Percentiles rank a stretch among this genome's conserved stretches.
These are phyloP conservation scores for Bjerkandera adusta DNA, from an alignment of 1,284 basidiomycete species.

Conservation along the genomic window DNA sequence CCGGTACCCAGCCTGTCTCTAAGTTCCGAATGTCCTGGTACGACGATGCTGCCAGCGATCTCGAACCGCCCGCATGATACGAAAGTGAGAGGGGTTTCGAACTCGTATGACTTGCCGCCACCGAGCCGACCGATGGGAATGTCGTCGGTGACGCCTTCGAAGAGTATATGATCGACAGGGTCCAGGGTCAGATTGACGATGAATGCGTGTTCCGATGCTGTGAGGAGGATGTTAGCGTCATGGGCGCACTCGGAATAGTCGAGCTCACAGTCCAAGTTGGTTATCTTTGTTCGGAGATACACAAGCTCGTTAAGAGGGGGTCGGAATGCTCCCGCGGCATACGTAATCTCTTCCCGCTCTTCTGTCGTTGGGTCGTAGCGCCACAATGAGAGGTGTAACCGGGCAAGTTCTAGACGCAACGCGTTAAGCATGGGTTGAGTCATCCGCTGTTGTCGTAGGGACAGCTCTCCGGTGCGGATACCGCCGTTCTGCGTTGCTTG, in stretches of 20 bases:
- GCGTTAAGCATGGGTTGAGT: constrained; percentile 74
- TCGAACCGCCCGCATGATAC: constrained; percentile 73
- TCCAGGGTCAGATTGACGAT: constrained; percentile 53
- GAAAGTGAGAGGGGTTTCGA: constrained; percentile 70
- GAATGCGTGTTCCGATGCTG: constrained; percentile 51
- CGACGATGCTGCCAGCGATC: constrained; percentile 38
- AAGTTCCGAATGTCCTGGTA: neutral
- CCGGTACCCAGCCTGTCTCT: constrained; percentile 2
- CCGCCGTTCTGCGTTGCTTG: constrained; percentile 62
- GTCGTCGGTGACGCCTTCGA: constrained; percentile 63
- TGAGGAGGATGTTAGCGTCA: constrained; percentile 13
- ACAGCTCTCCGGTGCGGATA: constrained; percentile 69
- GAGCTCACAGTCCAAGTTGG: constrained; percentile 58
- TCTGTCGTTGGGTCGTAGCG: constrained; percentile 30
- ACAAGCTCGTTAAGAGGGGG: constrained; percentile 58
- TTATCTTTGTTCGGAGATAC: constrained; percentile 51
- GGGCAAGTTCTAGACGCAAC: constrained; percentile 62
- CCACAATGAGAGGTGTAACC: constrained; percentile 56
- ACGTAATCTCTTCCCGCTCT: constrained; percentile 19
- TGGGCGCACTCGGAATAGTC: neutral
- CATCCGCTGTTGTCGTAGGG: constrained; percentile 74
- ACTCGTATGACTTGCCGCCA: constrained; percentile 46
- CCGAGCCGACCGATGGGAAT: constrained; percentile 58
- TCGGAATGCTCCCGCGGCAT: constrained; percentile 37
- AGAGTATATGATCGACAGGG: constrained; percentile 63